These are phyloP conservation scores for Colletotrichum tropicale DNA, from an alignment of 2,329 filamentous ascomycete genomes.

Conservation along the genomic window DNA sequence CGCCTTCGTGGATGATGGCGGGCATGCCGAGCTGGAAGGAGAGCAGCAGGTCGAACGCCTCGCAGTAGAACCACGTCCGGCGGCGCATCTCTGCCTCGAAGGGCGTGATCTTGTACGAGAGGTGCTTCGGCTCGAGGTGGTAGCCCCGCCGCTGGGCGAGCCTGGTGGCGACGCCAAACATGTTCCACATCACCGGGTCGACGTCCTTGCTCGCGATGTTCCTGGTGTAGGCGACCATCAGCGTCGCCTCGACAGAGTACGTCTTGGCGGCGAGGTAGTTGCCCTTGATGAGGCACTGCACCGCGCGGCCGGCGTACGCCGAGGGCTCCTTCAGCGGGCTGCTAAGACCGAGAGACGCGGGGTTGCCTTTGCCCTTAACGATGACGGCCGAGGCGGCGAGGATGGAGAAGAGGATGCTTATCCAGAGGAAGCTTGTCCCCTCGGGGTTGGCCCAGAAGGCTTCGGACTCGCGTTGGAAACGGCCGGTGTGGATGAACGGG, in stretches of 20 bases:
- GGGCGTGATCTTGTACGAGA: slow-evolving; percentile 43
- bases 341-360: slow-evolving; percentile 22
- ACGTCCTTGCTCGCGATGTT: slow-evolving; percentile 45
- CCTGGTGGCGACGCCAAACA: slow-evolving; percentile 50
- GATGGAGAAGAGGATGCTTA: slow-evolving; percentile 55
- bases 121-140: slow-evolving; percentile 50
- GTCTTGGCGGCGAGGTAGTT: slow-evolving; percentile 49
- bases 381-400: slow-evolving; percentile 45
- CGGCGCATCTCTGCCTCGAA: slow-evolving; percentile 58
- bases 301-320: slow-evolving; percentile 40
- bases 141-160: slow-evolving; percentile 58
- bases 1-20: slow-evolving; percentile 50
- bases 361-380: slow-evolving; percentile 31
- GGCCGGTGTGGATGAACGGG: slow-evolving; percentile 42
- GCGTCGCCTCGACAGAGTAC: slow-evolving; percentile 53
- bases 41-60: slow-evolving; percentile 51
- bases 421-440: slow-evolving; percentile 49
- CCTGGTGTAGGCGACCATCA: slow-evolving; percentile 49
- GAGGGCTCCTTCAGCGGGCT: slow-evolving; percentile 29
- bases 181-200: slow-evolving; percentile 50
- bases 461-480: slow-evolving; percentile 54
- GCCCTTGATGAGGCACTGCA: slow-evolving; percentile 52
- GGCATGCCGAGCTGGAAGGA: slow-evolving; percentile 60
- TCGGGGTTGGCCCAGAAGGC: slow-evolving; percentile 49
- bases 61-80: slow-evolving; percentile 51